Evolutionary conservation across 2,329 filamentous ascomycete genomes (phyloP).

Genomic region (Elsinoe australis): DNA sequence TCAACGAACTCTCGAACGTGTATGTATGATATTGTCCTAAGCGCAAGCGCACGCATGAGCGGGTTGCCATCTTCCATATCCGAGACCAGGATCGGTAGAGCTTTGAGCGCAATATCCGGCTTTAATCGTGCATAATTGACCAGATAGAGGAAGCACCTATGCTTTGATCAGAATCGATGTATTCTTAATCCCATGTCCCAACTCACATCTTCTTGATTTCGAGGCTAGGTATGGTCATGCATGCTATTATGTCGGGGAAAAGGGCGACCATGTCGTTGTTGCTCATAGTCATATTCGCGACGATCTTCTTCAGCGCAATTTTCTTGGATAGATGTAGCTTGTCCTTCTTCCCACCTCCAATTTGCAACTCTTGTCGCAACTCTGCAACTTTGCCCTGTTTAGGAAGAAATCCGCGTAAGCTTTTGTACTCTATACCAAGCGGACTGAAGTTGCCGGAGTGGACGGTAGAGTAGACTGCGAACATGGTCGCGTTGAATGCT

Average conservation of each 20-base stretch:
- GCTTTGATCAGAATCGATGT: conserved; percentile 27
- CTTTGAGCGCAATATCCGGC: conserved; percentile 87
- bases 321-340: conserved; percentile 94
- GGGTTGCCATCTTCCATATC: conserved; percentile 94
- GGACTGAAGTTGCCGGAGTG: conserved; percentile 29
- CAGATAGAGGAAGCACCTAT: conserved; percentile 91
- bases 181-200: neutral
- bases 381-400: conserved; percentile 97
- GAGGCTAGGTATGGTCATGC: conserved; percentile 88
- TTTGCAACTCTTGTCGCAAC: conserved; percentile 73
- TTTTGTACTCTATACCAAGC: conserved; percentile 19
- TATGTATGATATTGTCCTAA: conserved; percentile 95
- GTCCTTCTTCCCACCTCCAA: conserved; percentile 87
- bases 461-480: conserved; percentile 31
- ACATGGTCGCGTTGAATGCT: conserved; percentile 27
- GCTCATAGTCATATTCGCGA: conserved; percentile 99
- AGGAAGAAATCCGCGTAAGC: conserved; percentile 43
- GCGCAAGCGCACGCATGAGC: conserved; percentile 79
- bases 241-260: conserved; percentile 89
- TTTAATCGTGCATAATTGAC: conserved; percentile 96
- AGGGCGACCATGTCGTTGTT: conserved; percentile 99
- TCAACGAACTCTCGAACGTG: conserved; percentile 95
- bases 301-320: conserved; percentile 97
- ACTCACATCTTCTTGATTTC: conserved; percentile 99
- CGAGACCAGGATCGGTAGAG: conserved; percentile 76